Evolutionary conservation across 495 filamentous ascomycete genomes (phyloP).

Genomic region (Aspergillus ostianus): DNA sequence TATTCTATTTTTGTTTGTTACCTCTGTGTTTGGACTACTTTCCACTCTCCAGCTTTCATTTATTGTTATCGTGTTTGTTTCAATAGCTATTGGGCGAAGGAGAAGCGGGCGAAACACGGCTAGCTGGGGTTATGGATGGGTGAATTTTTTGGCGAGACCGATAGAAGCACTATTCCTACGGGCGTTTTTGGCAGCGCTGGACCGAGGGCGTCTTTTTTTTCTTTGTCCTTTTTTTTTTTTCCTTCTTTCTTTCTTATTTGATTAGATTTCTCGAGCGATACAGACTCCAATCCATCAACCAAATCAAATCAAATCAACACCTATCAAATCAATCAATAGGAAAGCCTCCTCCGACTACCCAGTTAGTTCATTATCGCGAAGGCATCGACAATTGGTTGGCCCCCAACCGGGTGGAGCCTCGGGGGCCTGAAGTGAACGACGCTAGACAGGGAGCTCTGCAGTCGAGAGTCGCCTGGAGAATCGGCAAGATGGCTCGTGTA

Average conservation of each 20-base stretch:
- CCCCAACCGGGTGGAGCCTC: background rate
- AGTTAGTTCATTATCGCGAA: background rate
- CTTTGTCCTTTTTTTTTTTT: background rate
- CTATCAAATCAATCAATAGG: background rate
- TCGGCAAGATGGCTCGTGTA: background rate
- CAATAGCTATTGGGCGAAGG: background rate
- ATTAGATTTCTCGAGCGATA: background rate
- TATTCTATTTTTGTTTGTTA: slow-evolving; percentile 10
- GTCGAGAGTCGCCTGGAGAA: background rate
- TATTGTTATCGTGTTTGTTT: background rate
- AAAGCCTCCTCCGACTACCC: background rate
- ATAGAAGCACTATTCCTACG: background rate
- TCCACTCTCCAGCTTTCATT: background rate
- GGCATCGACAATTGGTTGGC: background rate
- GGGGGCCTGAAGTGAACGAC: background rate
- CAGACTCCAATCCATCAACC: background rate
- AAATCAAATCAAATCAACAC: too few relatives aligned
- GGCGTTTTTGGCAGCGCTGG: background rate
- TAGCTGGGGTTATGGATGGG: background rate
- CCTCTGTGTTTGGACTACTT: background rate
- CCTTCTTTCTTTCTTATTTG: background rate
- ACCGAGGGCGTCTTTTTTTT: background rate
- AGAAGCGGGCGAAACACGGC: background rate
- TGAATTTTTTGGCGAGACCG: background rate
- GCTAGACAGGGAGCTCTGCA: background rate